phyloP scores from a whole-genome alignment of 441 rosid species.

The Jatropha podagrica region DNA sequence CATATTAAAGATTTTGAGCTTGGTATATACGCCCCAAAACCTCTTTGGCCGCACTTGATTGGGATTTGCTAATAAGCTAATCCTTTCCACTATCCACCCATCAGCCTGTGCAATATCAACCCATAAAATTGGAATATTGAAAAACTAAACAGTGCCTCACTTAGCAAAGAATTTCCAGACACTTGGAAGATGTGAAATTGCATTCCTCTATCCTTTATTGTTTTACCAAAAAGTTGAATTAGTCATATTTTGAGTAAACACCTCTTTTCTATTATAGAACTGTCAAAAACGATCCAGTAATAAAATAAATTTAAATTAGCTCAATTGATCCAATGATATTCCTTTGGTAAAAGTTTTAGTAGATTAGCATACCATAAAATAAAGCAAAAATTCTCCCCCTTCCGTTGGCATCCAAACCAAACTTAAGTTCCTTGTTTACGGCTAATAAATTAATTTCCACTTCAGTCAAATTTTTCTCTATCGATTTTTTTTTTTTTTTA shows the following conservation, averaged over 20 bases:
- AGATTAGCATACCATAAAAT: too few species aligned
- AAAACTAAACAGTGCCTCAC: not conserved
- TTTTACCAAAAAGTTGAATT: not conserved
- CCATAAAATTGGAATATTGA: constrained; percentile 5
- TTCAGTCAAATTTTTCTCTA: not conserved
- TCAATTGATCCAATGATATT: not conserved
- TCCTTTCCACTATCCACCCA: constrained; percentile 94
- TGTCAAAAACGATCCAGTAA: not conserved
- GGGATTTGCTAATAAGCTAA: constrained; percentile 80
- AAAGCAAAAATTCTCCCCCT: too few species aligned
- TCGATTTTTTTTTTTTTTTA: too few species aligned
- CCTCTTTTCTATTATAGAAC: not conserved
- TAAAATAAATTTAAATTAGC: not conserved
- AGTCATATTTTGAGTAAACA: not conserved
- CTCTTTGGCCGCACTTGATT: constrained; percentile 84
- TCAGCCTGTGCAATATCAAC: constrained; percentile 59
- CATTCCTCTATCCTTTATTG: not conserved
- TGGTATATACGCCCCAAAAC: constrained; percentile 95
- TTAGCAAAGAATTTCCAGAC: not conserved
- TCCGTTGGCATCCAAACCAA: too few species aligned
- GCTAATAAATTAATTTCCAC: not conserved
- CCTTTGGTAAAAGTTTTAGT: too few species aligned
- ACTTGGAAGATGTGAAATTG: not conserved
- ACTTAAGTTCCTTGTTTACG: not conserved
- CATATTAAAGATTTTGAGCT: constrained; percentile 88